These are phyloP conservation scores for Cubamyces lactineus DNA, from an alignment of 768 basidiomycete species.

Conservation along the genomic window DNA sequence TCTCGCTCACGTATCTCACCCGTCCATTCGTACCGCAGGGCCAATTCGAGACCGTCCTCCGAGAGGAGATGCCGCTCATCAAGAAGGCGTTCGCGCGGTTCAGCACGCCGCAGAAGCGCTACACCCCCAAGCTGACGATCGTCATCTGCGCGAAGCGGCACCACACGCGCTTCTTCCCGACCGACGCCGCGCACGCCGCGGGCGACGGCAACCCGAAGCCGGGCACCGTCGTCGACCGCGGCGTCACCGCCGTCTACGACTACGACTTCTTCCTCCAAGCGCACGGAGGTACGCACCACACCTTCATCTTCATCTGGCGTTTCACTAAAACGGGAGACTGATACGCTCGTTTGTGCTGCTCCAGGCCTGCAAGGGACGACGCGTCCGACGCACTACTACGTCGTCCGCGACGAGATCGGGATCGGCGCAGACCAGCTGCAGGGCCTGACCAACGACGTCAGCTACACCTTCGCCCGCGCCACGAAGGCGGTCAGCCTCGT, in stretches of 20 bases:
- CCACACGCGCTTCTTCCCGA: conserved; percentile 60
- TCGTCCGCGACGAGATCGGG: conserved; percentile 56
- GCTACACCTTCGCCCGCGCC: conserved; percentile 62
- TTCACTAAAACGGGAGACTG: conserved; percentile 14
- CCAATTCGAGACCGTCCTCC: conserved; percentile 50
- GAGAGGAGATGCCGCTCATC: conserved; percentile 49
- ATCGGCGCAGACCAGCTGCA: conserved; percentile 55
- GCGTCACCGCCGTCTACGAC: conserved; percentile 56
- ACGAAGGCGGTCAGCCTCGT: conserved; percentile 53
- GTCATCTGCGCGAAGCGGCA: conserved; percentile 62
- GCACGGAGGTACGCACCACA: conserved; percentile 12
- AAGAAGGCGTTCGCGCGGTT: conserved; percentile 46
- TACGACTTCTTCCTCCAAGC: conserved; percentile 61
- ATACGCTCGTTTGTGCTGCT: no score
- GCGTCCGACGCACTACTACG: conserved; percentile 57
- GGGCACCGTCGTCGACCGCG: conserved; percentile 58
- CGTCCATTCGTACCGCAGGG: conserved; percentile 35
- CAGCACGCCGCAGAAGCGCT: conserved; percentile 38
- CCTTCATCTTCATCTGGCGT: background rate
- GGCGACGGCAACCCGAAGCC: conserved; percentile 53
- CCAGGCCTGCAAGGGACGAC: conserved; percentile 53
- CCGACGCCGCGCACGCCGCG: conserved; percentile 45
- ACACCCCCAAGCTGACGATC: conserved; percentile 53
- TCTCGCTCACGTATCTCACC: background rate
- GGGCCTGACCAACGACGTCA: conserved; percentile 55